Evolutionary conservation across 768 basidiomycete species (phyloP).

Genomic region (Leccinum aurantiacum): DNA sequence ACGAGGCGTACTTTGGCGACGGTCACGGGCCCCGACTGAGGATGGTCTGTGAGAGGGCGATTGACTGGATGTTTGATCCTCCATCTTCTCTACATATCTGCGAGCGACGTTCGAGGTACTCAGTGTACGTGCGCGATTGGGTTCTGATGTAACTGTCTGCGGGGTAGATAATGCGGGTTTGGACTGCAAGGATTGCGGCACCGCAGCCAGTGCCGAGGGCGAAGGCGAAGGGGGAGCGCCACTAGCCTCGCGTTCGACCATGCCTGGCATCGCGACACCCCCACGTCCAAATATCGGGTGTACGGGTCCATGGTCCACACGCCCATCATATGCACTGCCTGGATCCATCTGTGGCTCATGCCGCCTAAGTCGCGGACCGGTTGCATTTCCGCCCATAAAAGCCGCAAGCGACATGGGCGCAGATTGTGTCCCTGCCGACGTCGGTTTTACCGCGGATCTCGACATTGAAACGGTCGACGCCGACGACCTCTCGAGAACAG

Average conservation of each 20-base stretch:
- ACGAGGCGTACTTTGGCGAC: conserved; percentile 51
- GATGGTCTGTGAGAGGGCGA: conserved; percentile 28
- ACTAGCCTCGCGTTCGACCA: conserved; percentile 37
- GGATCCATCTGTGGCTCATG: conserved; percentile 72
- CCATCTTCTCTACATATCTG: conserved; percentile 38
- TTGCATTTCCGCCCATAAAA: conserved; percentile 78
- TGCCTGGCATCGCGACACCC: conserved; percentile 75
- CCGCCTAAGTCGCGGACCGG: conserved; percentile 70
- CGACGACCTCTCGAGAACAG: conserved; percentile 6
- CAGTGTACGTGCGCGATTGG: conserved; percentile 28
- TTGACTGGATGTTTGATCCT: conserved; percentile 37
- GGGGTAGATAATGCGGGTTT: neutral
- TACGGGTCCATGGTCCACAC: conserved; percentile 47
- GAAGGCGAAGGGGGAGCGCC: conserved; percentile 7
- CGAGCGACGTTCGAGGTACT: conserved; percentile 39
- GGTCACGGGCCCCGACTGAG: conserved; percentile 40
- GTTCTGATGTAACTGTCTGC: conserved; percentile 17
- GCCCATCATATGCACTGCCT: conserved; percentile 66
- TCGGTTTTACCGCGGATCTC: conserved; percentile 15
- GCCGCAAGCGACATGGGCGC: conserved; percentile 71
- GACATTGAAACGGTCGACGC: conserved; percentile 7
- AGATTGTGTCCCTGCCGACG: conserved; percentile 26
- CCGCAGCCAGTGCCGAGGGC: conserved; percentile 5
- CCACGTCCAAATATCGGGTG: conserved; percentile 79
- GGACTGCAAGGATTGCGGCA: conserved; percentile 4